phyloP scores from a whole-genome alignment of 2,329 filamentous ascomycete species.

The Aspergillus costaricaensis region DNA sequence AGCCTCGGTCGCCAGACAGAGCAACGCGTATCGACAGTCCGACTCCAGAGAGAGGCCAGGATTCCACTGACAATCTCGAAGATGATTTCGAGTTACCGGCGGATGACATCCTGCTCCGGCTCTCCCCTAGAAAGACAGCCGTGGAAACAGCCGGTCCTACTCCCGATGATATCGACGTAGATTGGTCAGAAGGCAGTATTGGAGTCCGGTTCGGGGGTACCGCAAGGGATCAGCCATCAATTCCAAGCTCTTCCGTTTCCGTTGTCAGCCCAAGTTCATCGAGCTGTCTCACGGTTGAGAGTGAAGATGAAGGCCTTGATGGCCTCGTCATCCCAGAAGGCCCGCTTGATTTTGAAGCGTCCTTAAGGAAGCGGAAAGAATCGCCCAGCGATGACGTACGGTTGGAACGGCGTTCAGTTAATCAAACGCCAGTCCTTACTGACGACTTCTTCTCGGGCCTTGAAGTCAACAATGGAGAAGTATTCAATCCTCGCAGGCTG shows the following conservation, averaged over 20 bases:
- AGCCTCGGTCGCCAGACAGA: slow-evolving; percentile 56
- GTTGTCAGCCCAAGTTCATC: slow-evolving; percentile 90
- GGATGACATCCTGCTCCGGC: slow-evolving; percentile 62
- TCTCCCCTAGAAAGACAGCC: slow-evolving; percentile 62
- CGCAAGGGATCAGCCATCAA: slow-evolving; percentile 73
- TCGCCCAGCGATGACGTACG: slow-evolving; percentile 41
- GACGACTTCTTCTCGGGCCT: slow-evolving; percentile 86
- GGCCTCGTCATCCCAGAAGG: slow-evolving; percentile 84
- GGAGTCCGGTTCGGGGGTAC: slow-evolving; percentile 90
- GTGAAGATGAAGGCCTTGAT: slow-evolving; percentile 88
- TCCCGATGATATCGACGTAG: slow-evolving; percentile 73
- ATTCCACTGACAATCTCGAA: slow-evolving; percentile 68
- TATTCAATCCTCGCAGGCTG: slow-evolving; percentile 77
- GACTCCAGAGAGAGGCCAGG: slow-evolving; percentile 46
- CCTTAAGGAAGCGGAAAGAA: slow-evolving; percentile 70
- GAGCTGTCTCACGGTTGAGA: slow-evolving; percentile 87
- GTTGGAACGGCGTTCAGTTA: slow-evolving; percentile 25
- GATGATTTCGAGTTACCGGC: slow-evolving; percentile 71
- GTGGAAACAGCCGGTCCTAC: slow-evolving; percentile 63
- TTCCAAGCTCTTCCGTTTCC: slow-evolving; percentile 82
- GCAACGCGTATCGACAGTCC: slow-evolving; percentile 55
- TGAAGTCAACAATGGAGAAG: slow-evolving; percentile 80
- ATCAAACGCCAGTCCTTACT: slow-evolving; percentile 33
- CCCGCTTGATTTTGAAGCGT: slow-evolving; percentile 78
- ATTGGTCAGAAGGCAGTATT: slow-evolving; percentile 92